Base-by-base conservation (phyloP, 2,329 filamentous ascomycete genomes). In the Pyrenophora tritici-repentis region DNA sequence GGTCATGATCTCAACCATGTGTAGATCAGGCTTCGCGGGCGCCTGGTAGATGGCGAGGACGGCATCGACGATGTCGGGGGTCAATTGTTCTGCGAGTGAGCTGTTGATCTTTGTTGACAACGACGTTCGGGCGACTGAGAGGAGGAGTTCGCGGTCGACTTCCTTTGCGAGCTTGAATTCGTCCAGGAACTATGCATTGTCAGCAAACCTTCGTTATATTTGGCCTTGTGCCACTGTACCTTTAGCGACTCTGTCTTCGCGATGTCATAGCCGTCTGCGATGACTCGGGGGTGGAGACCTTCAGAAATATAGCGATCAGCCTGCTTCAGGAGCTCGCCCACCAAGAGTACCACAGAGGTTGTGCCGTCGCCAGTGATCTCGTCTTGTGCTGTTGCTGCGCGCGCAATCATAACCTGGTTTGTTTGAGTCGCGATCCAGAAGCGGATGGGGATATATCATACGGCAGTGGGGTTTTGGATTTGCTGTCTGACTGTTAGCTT, bases 1-100 rank as follows among this genome's bases (percentile, higher is more conserved):
- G 75, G 96, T 97, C 94, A 99, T 99, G 68, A 99, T 97, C 78
- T 99, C 94, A 62, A 99, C 84, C 94, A 99, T 99, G 81, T 97
- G 93, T 70, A 99, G 78, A 77, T 99, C 94, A 49, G 95, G 95
- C 80, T 97, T 97, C 57, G 85, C 86, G 20, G 90, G 90, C 14
- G 90, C 81, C 74, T 91, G 84, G 80, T 97, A 92, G 74, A 99
- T 99, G 59, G 94, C 85, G 50, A 99, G 86, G 40, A 99, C 94
- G 53, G 94, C 90, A 73, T 99, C 94, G 69, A 97, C 94, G 68
- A 99, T 96, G 67, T 91, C 89, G 50, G 94, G 91, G 0, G 92
- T 97, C 56, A 99, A 86, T 73, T 92, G 90, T 72, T 92, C 86
- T 42, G 94, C 94, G 53, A 99, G 86, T 32, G 86, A 88, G 57